Percentiles rank a stretch among this genome's conserved stretches.
phyloP scores from a whole-genome alignment of 768 basidiomycete genomes.

The Cystofilobasidium capitatum region DNA sequence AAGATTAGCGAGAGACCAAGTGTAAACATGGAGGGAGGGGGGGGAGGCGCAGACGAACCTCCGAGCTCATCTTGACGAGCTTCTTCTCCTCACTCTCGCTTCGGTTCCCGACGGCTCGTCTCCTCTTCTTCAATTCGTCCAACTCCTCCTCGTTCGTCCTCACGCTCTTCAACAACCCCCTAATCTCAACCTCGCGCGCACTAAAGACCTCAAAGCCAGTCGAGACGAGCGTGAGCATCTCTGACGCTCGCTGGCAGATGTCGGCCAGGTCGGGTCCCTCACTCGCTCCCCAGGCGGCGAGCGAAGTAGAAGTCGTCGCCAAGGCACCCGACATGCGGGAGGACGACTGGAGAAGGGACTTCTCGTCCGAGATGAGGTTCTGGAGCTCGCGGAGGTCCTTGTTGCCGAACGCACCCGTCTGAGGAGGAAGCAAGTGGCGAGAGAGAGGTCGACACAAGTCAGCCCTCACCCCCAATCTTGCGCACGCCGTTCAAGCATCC shows the following conservation, averaged over 20 bases:
- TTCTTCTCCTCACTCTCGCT: conserved; percentile 82
- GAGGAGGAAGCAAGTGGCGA: background rate
- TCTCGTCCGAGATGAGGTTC: conserved; percentile 82
- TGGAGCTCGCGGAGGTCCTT: conserved; percentile 72
- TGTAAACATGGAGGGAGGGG: background rate
- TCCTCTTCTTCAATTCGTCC: conserved; percentile 61
- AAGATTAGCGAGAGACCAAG: background rate
- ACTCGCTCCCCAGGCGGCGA: conserved; percentile 46
- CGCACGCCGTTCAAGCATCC: background rate
- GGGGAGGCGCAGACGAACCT: conserved; percentile 37
- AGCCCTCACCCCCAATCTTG: no score
- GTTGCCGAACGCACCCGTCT: conserved; percentile 58
- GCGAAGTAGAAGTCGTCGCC: conserved; percentile 1
- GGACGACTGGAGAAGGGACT: conserved; percentile 52
- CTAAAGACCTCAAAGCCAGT: conserved; percentile 61
- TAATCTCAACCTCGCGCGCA: conserved; percentile 57
- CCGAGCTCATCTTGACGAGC: conserved; percentile 75
- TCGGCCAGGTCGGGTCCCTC: conserved; percentile 46
- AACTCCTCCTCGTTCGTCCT: conserved; percentile 74
- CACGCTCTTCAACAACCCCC: conserved; percentile 66
- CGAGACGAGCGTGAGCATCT: conserved; percentile 62
- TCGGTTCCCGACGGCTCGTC: conserved; percentile 56
- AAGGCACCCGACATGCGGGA: background rate
- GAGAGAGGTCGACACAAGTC: background rate
- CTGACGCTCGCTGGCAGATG: conserved; percentile 60